Conservation (phyloP, 257 asterid species). For the Solanum corneliomulleri region DNA sequence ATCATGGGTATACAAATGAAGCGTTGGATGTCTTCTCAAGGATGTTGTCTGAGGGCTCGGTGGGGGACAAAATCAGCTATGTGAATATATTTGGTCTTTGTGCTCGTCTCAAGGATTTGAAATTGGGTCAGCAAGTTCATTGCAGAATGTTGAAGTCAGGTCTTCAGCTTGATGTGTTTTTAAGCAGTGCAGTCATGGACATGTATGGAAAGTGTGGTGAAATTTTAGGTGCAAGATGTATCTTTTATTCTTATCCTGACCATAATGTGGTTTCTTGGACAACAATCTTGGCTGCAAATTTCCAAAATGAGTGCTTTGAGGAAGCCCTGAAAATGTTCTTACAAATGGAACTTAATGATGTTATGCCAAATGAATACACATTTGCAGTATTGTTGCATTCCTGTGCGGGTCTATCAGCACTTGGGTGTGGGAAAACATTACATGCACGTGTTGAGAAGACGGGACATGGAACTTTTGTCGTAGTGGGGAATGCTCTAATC, state of each 20-base stretch:
- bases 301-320: conserved; percentile 68
- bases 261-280: conserved; percentile 77
- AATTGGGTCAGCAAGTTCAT: conserved; percentile 60
- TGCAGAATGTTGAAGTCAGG: conserved; percentile 34
- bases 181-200: conserved; percentile 54
- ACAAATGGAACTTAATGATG: conserved; percentile 38
- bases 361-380: conserved; percentile 68
- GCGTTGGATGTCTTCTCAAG: conserved; percentile 37
- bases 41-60: conserved; percentile 22
- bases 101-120: conserved; percentile 38
- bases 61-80: conserved; percentile 56
- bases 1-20: conserved; percentile 23
- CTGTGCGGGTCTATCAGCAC: conserved; percentile 61
- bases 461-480: conserved; percentile 36
- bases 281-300: conserved; percentile 50
- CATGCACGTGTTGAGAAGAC: conserved; percentile 51
- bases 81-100: conserved; percentile 52
- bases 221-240: conserved; percentile 22
- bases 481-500: conserved; percentile 56
- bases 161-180: conserved; percentile 33
- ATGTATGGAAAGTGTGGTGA: conserved; percentile 85
- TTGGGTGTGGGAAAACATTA: conserved; percentile 55
- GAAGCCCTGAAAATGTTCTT: conserved; percentile 54
- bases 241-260: conserved; percentile 22
- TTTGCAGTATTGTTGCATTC: conserved; percentile 61